Percentiles rank a stretch among this genome's conserved stretches.
These are phyloP conservation scores for Puccinia polysora DNA, from an alignment of 1,284 basidiomycete genomes.

Conservation along the genomic window DNA sequence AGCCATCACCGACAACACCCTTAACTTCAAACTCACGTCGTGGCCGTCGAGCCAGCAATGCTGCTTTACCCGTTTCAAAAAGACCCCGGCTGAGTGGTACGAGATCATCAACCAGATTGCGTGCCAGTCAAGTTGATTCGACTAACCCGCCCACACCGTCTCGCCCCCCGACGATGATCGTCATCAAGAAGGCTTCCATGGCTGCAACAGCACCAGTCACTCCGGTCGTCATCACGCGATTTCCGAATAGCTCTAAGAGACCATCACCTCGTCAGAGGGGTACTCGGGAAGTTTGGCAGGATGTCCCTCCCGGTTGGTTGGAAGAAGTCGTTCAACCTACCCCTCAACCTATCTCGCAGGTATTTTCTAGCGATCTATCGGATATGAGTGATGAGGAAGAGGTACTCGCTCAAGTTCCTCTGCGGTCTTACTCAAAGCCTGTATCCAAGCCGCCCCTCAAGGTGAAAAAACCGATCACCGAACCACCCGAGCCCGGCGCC, in stretches of 20 bases:
- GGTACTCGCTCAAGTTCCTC: background rate
- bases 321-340: conserved; percentile 15
- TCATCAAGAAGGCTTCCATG: conserved; percentile 17
- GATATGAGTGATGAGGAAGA: conserved; percentile 34
- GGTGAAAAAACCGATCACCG: background rate
- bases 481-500: background rate
- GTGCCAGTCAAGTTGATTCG: conserved; percentile 5
- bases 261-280: background rate
- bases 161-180: conserved; percentile 24
- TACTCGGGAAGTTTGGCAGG: conserved; percentile 20
- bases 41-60: background rate
- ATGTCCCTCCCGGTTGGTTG: conserved; percentile 32
- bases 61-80: conserved; percentile 7
- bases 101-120: conserved; percentile 21
- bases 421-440: background rate
- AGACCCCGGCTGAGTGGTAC: conserved; percentile 19
- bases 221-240: background rate
- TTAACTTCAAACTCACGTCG: background rate
- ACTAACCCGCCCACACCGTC: background rate
- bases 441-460: background rate
- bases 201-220: background rate
- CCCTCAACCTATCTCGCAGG: conserved; percentile 6
- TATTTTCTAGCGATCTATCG: conserved; percentile 30
- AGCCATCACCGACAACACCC: background rate
- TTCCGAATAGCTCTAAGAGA: conserved; percentile 10